Base-by-base conservation (phyloP, 1,139 yeast species). In the Protomyces gravidus region DNA sequence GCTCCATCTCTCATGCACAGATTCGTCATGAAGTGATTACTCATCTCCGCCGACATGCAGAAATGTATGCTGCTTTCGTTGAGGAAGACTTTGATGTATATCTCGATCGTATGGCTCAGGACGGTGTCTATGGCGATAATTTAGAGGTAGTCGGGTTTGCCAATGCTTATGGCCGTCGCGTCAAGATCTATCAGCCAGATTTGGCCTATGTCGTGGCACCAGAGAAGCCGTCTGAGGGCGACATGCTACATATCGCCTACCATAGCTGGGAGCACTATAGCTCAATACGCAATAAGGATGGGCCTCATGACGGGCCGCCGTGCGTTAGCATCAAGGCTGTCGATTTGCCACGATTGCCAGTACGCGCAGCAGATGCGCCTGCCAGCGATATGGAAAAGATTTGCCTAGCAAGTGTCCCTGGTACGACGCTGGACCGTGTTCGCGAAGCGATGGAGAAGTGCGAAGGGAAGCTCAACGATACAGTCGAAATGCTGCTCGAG, bases 201-300 rank as follows among this genome's bases (percentile, higher is more conserved):
- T 66, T 66, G 48, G 66, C 70, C 65, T 74, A 73, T 55, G 68
- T 73, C 6, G 70, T 74, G 7, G 11, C 33, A 3, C 45, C 59
- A 2, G 30, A 45, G n/a, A n/a, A 17, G 28, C 28, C 30, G 11
- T 13, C 28, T 2, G 47, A 17, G 13, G 48, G 36, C 11, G 51
- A 48, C n/a, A 40, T 65, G 50, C 36, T 72, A 5, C 77, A 75
- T 57, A 67, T 75, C 45, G 78, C 76, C 4, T 75, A 75, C 55
- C 78, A 75, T 55, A 67, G 71, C 1, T 75, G 77, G 77, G 78
- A 75, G 61, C 78, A 75, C 65, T 75, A 75, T 62, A 72, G 76
- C 19, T 70, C 75, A 9, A 73, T 75, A 4, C 67, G 78, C 21
- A 71, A 72, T 50, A 62, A 67, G 11, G 67, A 64, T 7, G 77